phyloP scores from a whole-genome alignment of 352 stramenopile species.

The Globisporangium heterothallicum region DNA sequence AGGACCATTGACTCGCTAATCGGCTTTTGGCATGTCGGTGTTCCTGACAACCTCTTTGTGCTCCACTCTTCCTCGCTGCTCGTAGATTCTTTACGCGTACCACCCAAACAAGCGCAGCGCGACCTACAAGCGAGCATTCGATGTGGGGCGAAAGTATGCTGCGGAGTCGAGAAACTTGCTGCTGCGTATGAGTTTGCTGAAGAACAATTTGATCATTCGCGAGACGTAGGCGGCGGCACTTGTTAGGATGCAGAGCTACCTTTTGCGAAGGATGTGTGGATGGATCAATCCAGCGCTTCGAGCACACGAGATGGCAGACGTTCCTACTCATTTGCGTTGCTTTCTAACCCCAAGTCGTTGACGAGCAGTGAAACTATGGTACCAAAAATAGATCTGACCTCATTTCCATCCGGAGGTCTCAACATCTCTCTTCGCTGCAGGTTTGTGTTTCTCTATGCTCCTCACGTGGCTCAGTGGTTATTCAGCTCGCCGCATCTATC shows the following conservation, averaged over 20 bases:
- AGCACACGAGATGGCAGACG: too few species aligned
- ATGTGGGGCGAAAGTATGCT: conserved; percentile 76
- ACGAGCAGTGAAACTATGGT: too few species aligned
- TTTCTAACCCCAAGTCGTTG: too few species aligned
- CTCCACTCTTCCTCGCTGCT: background rate
- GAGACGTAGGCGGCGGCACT: too few species aligned
- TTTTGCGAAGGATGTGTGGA: too few species aligned
- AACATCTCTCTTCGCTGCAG: too few species aligned
- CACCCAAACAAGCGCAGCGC: conserved; percentile 70
- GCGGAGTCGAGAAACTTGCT: conserved; percentile 78
- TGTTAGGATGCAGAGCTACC: too few species aligned
- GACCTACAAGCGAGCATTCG: conserved; percentile 76
- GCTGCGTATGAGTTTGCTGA: conserved; percentile 82
- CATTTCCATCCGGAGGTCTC: too few species aligned
- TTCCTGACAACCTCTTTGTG: background rate
- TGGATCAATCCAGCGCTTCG: too few species aligned
- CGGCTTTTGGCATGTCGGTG: background rate
- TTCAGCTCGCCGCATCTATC: background rate
- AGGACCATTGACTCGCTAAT: too few species aligned
- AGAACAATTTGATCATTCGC: conserved; percentile 81
- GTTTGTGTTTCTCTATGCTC: background rate
- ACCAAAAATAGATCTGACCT: too few species aligned
- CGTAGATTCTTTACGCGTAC: conserved; percentile 74
- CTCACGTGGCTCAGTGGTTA: background rate
- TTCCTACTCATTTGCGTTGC: too few species aligned